Evolutionary conservation across 306 rosid genomes (phyloP), one percentile per base, ranked within the genome.

Genomic region (Arachis stenosperma): DNA sequence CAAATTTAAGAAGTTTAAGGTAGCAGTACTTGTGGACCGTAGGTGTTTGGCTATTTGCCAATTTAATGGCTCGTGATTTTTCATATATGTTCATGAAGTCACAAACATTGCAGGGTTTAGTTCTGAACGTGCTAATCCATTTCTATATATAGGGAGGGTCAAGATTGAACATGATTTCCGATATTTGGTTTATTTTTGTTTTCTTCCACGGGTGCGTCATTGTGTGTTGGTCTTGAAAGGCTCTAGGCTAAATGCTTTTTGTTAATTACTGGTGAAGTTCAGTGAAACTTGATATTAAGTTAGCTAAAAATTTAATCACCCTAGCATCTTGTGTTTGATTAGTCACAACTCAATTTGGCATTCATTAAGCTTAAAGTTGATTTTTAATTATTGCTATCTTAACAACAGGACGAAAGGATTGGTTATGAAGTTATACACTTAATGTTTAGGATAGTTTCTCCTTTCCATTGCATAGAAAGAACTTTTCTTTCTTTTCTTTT

Each of bases 201-300:
- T 29, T 15, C 17, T 15, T 15, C 37, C 30, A 51, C 17, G 44
- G 66, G 8, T 48, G 36, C 61, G 36, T 75, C 59, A 53, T 61
- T 29, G 15, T 66, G 61, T 78, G 14, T 70, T 75, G 67, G 37
- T 71, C 60, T 51, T 54, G 44, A 56, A 68, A 77, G 51, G 69
- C 17, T 15, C 40, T 15, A 15, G 17, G 41, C 22, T 41, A 8
- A 52, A 54, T 40, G 4, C 4, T 52, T 54, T 50, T 4, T 42
- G 68, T 70, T 53, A 47, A 9, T 47, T 10, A 64, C 8, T 82
- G 6, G 39, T 29, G 3, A 62, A 57, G 29, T 68, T 15, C 52
- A 17, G 29, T 15, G 17, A 15, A 15, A 15, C 17, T 15, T 15
- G 17, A 15, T 15, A 15, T 15, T 15, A 15, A 15, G 46, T 51